Percentiles rank a stretch among this genome's conserved stretches.
Conservation (phyloP, 495 filamentous ascomycete genomes). For the Elaphomyces granulatus region DNA sequence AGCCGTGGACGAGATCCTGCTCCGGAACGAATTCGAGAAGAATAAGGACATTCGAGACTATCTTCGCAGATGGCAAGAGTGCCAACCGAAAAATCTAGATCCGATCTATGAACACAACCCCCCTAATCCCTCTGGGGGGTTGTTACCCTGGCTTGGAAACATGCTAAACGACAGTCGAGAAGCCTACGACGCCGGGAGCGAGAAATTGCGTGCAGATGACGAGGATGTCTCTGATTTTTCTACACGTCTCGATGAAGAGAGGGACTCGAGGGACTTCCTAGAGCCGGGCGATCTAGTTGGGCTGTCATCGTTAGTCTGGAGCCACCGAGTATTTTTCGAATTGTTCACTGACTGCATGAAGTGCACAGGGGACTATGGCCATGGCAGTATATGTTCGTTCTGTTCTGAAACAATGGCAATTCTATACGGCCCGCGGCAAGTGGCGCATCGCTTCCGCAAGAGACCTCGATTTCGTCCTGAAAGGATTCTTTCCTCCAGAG, state of each 20-base stretch:
- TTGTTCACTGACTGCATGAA: conserved; percentile 8
- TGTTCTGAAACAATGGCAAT: conserved; percentile 48
- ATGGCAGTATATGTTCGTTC: conserved; percentile 59
- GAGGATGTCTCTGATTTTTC: conserved; percentile 20
- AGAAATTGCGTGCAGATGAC: conserved; percentile 13
- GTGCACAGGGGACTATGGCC: conserved; percentile 28
- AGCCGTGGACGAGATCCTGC: conserved; percentile 15
- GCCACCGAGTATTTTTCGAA: background rate
- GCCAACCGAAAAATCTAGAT: conserved; percentile 19
- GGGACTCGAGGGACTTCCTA: conserved; percentile 28
- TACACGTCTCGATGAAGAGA: conserved; percentile 24
- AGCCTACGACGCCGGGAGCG: conserved; percentile 14
- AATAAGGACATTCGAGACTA: conserved; percentile 34
- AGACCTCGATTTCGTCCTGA: conserved; percentile 45
- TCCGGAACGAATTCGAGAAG: conserved; percentile 23
- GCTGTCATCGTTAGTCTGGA: conserved; percentile 25
- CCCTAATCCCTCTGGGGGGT: conserved; percentile 3
- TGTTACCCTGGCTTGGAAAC: conserved; percentile 14
- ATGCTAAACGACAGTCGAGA: conserved; percentile 34
- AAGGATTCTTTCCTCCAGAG: conserved; percentile 42
- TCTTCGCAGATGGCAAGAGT: conserved; percentile 38
- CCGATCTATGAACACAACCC: conserved; percentile 19
- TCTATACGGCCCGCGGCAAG: conserved; percentile 56
- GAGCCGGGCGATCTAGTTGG: conserved; percentile 63
- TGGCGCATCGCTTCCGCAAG: conserved; percentile 45